Evolutionary conservation across 148 eudicot species (phyloP).

Genomic region (Persicaria tinctoria): DNA sequence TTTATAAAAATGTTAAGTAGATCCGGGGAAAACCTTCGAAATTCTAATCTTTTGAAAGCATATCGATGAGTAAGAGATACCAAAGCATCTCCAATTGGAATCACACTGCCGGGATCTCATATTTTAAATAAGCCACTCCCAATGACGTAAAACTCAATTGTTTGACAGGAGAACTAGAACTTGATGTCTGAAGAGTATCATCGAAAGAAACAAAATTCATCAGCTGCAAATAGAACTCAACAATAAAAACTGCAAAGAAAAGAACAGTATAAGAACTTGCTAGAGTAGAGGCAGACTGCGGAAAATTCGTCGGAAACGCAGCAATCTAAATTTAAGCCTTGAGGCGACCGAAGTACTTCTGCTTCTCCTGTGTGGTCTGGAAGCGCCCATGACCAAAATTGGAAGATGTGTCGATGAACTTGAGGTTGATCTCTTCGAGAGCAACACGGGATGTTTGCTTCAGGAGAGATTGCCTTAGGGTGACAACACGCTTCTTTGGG

Average conservation of each 20-base stretch:
- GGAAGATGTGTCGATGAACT: slow-evolving; percentile 89
- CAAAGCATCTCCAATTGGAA: too few species aligned
- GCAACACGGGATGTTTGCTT: slow-evolving; percentile 83
- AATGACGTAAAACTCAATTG: neutral
- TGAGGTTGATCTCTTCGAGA: slow-evolving; percentile 65
- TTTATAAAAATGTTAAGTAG: too few species aligned
- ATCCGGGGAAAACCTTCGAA: too few species aligned
- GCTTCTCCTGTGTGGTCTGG: slow-evolving; percentile 80
- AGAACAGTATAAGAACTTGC: neutral
- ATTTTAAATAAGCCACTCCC: too few species aligned
- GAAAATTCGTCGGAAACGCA: neutral
- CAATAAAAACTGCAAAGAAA: neutral
- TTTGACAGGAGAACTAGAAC: neutral
- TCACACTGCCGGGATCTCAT: too few species aligned
- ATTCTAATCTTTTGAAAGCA: too few species aligned
- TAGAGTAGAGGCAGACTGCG: slow-evolving; percentile 4
- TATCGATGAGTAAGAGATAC: too few species aligned
- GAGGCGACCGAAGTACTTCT: slow-evolving; percentile 45
- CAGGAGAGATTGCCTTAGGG: slow-evolving; percentile 68
- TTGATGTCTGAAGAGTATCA: neutral
- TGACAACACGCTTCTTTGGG: slow-evolving; percentile 87
- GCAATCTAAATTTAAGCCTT: slow-evolving; percentile 30
- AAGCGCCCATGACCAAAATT: slow-evolving; percentile 94
- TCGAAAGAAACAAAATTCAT: slow-evolving; percentile 7
- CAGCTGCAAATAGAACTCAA: neutral